Base-by-base conservation (phyloP, 1,284 basidiomycete species). In the Volvariella volvacea region DNA sequence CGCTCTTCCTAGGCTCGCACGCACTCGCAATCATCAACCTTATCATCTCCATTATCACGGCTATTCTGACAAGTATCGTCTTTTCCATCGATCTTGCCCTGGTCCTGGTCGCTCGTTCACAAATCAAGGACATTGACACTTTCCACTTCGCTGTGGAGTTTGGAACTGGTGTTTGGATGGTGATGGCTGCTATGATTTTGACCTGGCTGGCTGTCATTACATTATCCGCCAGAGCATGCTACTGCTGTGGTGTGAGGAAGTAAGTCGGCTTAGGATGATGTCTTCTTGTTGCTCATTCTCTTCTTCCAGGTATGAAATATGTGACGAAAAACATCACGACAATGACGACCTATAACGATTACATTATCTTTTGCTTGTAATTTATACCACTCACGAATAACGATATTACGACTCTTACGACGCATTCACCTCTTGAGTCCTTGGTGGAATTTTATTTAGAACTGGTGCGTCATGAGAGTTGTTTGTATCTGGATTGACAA, bases 151-250 rank as follows among this genome's bases (percentile, higher is more conserved):
- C 53, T 0, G 70, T 83, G 3, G 50, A 58, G 3, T 83, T 74
- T 60, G 85, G 85, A n/a, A 78, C 80, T 48, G 84, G 61, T 7
- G 72, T 82, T 3, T 88, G 84, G 84, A 76, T 88, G 77, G 71
- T 78, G 20, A 52, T 85, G 16, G 68, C 58, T 6, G 78, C 74
- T 3, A 60, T 76, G 43, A 50, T 74, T 10, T 56, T 76, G 49
- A 71, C 76, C 1, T 87, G 83, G 80, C 36, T 74, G 3, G 74
- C 75, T 0, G 72, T 86, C 28, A 59, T 84, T 20, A 56, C 77
- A 12, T 63, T 85, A 41, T 78, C 78, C 31, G 74, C 77, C 10
- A 68, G 79, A 22, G 74, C 74, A 9, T 88, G 83, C 54, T 74
- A 77, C 48, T 87, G 84, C 50, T 82, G 80, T 60, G 83, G 84